These are phyloP conservation scores for Neonectria magnoliae DNA, from an alignment of 2,329 filamentous ascomycete genomes.

Conservation along the genomic window DNA sequence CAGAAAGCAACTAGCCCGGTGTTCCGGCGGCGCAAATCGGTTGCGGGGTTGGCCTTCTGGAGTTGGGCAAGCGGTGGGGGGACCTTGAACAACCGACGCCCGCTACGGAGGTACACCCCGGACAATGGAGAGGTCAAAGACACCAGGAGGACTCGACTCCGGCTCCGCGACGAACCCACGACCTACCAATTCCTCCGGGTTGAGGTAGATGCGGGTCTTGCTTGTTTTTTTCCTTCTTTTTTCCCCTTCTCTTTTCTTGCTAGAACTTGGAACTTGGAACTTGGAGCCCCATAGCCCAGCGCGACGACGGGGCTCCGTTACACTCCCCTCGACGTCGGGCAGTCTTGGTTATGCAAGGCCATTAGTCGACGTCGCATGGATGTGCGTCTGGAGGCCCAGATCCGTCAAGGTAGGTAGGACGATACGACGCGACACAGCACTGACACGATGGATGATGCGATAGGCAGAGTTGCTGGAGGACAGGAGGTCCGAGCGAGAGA, in stretches of 20 bases:
- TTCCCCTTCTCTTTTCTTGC: not conserved
- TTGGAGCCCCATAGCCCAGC: no score
- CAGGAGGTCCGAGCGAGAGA: slow-evolving; percentile 9
- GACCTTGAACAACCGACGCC: slow-evolving; percentile 6
- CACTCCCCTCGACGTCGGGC: not conserved
- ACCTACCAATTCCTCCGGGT: not conserved
- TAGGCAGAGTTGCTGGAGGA: slow-evolving; percentile 4
- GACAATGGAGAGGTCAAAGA: slow-evolving; percentile 20
- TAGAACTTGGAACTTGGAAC: no score
- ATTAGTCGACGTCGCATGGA: not conserved
- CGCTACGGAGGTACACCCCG: slow-evolving; percentile 17
- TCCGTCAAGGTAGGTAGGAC: slow-evolving; percentile 2
- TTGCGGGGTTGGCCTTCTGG: slow-evolving; percentile 33
- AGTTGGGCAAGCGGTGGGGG: slow-evolving; percentile 28
- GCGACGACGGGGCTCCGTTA: not conserved
- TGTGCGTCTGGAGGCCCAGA: not conserved
- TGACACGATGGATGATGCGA: slow-evolving; percentile 18
- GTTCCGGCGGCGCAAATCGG: slow-evolving; percentile 14
- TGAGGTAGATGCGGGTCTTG: not conserved
- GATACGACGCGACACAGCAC: slow-evolving; percentile 11
- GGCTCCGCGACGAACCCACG: not conserved
- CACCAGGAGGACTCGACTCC: not conserved
- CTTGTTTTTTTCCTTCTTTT: not conserved
- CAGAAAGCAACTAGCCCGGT: slow-evolving; percentile 20
- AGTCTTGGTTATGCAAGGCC: not conserved